Evolutionary conservation across 2,329 filamentous ascomycete genomes (phyloP).

Genomic region (Gremmenia infestans): DNA sequence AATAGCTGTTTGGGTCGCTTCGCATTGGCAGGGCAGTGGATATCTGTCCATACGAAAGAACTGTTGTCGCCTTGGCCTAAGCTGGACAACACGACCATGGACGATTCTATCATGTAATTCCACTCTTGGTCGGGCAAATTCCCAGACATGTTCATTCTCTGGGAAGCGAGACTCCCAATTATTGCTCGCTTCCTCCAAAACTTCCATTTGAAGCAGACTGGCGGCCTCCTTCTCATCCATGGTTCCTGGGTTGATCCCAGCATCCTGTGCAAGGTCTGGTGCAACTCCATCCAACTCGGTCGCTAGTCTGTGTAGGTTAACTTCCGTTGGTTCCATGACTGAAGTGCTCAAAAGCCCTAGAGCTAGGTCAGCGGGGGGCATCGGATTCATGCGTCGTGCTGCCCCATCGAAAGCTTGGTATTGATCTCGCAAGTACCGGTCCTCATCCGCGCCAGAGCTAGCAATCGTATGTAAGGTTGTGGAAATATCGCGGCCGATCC

Average conservation of each 20-base stretch:
- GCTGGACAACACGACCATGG: neutral
- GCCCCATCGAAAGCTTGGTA: neutral
- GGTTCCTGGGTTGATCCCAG: slow-evolving; percentile 1
- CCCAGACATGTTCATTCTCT: slow-evolving; percentile 26
- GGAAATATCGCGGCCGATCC: slow-evolving; percentile 21
- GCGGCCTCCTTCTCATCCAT: slow-evolving; percentile 14
- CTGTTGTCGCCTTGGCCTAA: slow-evolving; percentile 5
- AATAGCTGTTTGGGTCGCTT: slow-evolving; percentile 11
- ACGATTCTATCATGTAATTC: neutral
- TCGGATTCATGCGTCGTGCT: neutral
- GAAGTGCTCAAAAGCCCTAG: neutral
- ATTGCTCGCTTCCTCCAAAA: slow-evolving; percentile 27
- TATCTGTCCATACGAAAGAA: slow-evolving; percentile 23
- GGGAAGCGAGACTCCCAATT: slow-evolving; percentile 27
- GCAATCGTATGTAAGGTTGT: neutral
- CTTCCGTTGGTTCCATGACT: neutral
- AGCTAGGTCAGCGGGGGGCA: neutral
- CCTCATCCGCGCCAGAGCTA: neutral
- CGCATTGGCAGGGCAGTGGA: slow-evolving; percentile 19
- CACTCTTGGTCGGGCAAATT: slow-evolving; percentile 19
- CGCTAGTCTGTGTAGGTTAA: slow-evolving; percentile 14
- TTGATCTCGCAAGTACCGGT: neutral
- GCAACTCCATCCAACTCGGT: slow-evolving; percentile 17
- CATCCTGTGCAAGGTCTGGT: slow-evolving; percentile 19
- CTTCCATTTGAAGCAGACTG: slow-evolving; percentile 21